phyloP scores from a whole-genome alignment of 208 protist species.

The Crithidia mellificae region DNA sequence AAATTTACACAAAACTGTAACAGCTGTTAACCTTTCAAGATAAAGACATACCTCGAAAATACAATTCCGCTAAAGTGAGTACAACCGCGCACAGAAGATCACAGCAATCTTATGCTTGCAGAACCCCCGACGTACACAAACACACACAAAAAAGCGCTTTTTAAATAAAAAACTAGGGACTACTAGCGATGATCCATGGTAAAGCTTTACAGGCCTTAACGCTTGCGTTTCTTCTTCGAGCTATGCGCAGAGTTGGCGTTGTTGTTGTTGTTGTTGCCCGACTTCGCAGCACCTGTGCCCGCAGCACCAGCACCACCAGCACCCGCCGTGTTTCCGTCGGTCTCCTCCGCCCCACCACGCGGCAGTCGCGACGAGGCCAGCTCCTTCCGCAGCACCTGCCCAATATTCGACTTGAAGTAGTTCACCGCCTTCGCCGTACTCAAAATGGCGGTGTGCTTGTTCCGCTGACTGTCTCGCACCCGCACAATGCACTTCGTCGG shows the following conservation, averaged over 20 bases:
- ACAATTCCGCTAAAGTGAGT: too few species aligned
- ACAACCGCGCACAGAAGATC: too few species aligned
- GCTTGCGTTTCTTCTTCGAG: slow-evolving; percentile 33
- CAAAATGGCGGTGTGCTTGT: slow-evolving; percentile 64
- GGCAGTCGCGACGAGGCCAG: slow-evolving; percentile 52
- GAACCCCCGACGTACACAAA: too few species aligned
- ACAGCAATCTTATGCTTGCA: too few species aligned
- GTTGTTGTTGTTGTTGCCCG: slow-evolving; percentile 19
- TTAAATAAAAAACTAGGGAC: too few species aligned
- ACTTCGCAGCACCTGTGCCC: background rate
- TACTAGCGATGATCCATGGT: too few species aligned
- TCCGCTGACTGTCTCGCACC: slow-evolving; percentile 61
- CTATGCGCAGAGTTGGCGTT: slow-evolving; percentile 20
- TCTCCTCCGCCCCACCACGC: slow-evolving; percentile 32
- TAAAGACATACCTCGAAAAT: too few species aligned
- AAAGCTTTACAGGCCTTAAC: too few species aligned
- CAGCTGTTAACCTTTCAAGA: too few species aligned
- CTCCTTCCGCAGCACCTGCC: slow-evolving; percentile 72
- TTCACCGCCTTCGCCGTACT: slow-evolving; percentile 65
- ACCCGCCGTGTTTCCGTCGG: background rate
- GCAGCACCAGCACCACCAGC: background rate
- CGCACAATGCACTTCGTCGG: slow-evolving; percentile 76
- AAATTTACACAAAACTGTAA: too few species aligned
- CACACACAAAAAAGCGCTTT: too few species aligned
- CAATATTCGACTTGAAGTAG: slow-evolving; percentile 79